These are phyloP conservation scores for Daldinia bambusicola DNA, from an alignment of 495 filamentous ascomycete genomes.

Conservation along the genomic window DNA sequence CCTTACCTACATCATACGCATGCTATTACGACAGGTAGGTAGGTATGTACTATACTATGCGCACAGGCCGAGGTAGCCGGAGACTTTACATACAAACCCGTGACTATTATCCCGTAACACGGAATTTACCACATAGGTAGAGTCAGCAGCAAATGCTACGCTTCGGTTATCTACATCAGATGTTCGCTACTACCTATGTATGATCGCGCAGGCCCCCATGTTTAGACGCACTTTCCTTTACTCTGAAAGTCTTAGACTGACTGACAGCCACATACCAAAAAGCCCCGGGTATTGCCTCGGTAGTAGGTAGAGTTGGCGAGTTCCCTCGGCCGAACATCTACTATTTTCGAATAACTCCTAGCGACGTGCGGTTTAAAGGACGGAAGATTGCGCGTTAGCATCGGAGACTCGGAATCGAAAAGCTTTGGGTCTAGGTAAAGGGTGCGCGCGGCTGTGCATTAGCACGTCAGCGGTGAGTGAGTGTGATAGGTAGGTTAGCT, in stretches of 20 bases:
- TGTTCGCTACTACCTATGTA: background rate
- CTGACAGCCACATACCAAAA: background rate
- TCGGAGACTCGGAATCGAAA: background rate
- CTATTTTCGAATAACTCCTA: too few species aligned
- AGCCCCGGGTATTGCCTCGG: too few species aligned
- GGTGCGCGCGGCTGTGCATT: background rate
- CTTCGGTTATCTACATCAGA: slow-evolving; percentile 6
- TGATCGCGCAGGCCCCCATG: background rate
- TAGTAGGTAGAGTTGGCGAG: too few species aligned
- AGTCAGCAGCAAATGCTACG: background rate
- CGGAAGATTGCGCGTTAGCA: background rate
- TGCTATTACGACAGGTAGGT: too few species aligned
- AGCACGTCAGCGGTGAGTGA: background rate
- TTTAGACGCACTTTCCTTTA: background rate
- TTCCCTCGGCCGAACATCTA: too few species aligned
- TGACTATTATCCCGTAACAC: too few species aligned
- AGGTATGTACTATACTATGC: background rate
- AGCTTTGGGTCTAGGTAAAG: background rate
- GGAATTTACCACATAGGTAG: too few species aligned
- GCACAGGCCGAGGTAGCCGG: background rate
- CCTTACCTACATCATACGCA: too few species aligned
- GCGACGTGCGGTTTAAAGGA: too few species aligned
- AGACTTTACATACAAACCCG: background rate
- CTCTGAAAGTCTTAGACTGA: too few species aligned
- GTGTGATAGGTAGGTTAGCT: background rate